phyloP scores from a whole-genome alignment of 305 asterid species.

The Solanum aculeatissimum region DNA sequence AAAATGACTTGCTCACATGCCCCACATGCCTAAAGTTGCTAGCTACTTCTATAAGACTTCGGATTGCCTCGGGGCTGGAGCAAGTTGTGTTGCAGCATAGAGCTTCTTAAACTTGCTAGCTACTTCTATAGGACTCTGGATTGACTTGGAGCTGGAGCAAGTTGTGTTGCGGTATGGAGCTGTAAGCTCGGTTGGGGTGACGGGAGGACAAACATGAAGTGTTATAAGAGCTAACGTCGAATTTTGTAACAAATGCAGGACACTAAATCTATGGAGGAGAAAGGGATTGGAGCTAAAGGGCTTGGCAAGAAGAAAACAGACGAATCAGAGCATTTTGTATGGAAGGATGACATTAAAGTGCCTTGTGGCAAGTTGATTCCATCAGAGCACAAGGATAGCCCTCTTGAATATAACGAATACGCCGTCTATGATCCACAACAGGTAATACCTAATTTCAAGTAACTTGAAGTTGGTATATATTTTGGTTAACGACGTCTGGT shows the following conservation, averaged over 20 bases:
- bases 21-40: background rate
- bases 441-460: constrained; percentile 13
- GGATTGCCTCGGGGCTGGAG: background rate
- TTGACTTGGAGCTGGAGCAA: background rate
- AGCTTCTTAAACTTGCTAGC: background rate
- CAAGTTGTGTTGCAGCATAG: background rate
- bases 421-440: constrained; percentile 77
- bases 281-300: constrained; percentile 54
- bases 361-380: constrained; percentile 63
- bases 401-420: constrained; percentile 63
- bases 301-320: constrained; percentile 61
- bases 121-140: background rate
- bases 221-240: background rate
- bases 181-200: background rate
- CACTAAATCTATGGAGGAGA: constrained; percentile 36
- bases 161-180: background rate
- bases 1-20: background rate
- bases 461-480: no score
- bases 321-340: constrained; percentile 60
- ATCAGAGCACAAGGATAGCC: constrained; percentile 52
- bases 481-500: background rate
- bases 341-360: constrained; percentile 72
- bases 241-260: constrained; percentile 18
- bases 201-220: background rate
- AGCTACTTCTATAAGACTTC: background rate